These are phyloP conservation scores for Macrolepiota fuliginosa DNA, from an alignment of 768 basidiomycete species.

Conservation along the genomic window DNA sequence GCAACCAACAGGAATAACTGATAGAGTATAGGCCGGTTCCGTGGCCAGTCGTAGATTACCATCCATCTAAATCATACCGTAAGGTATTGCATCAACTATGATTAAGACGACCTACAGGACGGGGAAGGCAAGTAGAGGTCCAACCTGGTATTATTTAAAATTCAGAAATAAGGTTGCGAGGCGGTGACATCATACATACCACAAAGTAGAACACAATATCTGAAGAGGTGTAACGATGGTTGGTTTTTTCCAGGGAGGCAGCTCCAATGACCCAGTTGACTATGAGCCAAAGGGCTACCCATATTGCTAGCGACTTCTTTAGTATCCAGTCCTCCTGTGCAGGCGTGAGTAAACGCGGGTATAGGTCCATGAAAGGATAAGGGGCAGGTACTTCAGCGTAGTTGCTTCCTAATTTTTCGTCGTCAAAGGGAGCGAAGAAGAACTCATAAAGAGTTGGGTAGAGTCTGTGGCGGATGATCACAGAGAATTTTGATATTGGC, in stretches of 20 bases:
- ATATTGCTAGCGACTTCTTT: slow-evolving; percentile 63
- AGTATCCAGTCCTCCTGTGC: slow-evolving; percentile 71
- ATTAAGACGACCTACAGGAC: slow-evolving; percentile 37
- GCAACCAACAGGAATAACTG: slow-evolving; percentile 58
- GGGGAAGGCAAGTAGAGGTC: slow-evolving; percentile 59
- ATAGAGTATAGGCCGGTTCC: slow-evolving; percentile 57
- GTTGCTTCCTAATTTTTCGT: slow-evolving; percentile 46
- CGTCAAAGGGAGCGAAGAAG: slow-evolving; percentile 60
- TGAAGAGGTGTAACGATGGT: slow-evolving; percentile 14
- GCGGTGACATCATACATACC: slow-evolving; percentile 20
- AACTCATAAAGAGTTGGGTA: slow-evolving; percentile 56
- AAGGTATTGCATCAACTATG: not conserved
- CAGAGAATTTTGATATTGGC: slow-evolving; percentile 32
- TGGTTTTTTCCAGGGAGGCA: slow-evolving; percentile 33
- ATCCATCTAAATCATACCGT: slow-evolving; percentile 35
- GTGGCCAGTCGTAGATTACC: slow-evolving; percentile 72
- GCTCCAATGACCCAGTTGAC: slow-evolving; percentile 67
- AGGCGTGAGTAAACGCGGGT: not conserved
- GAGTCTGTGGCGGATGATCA: slow-evolving; percentile 52
- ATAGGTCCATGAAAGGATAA: not conserved
- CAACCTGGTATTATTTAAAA: slow-evolving; percentile 33
- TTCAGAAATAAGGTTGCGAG: not conserved
- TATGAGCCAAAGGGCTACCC: slow-evolving; percentile 63
- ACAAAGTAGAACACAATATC: slow-evolving; percentile 67
- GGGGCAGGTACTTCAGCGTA: slow-evolving; percentile 34